These are phyloP conservation scores for Dryas integrifolia DNA, from an alignment of 331 rosid species.

Conservation along the genomic window DNA sequence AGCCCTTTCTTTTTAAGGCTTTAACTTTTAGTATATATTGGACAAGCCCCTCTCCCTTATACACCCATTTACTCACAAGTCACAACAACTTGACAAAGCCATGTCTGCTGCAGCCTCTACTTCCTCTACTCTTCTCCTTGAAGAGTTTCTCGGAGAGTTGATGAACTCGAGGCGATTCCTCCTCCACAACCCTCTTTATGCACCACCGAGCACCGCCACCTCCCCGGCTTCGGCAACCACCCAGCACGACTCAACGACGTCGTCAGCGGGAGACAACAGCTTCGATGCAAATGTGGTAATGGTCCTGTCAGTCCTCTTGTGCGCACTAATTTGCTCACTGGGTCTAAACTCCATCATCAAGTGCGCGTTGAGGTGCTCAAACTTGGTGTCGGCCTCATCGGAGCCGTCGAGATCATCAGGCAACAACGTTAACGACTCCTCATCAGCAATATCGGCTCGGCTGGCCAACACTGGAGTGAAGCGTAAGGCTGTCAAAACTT, in stretches of 20 bases:
- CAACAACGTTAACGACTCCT: not conserved
- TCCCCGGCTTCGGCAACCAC: slow-evolving; percentile 14
- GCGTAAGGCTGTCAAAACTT: slow-evolving; percentile 71
- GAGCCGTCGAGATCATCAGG: slow-evolving; percentile 12
- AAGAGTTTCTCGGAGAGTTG: slow-evolving; percentile 4
- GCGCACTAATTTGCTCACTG: slow-evolving; percentile 77
- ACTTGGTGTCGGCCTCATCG: slow-evolving; percentile 24
- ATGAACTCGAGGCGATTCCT: slow-evolving; percentile 62
- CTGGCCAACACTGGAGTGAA: slow-evolving; percentile 57
- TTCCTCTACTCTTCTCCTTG: slow-evolving; percentile 31
- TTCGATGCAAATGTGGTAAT: slow-evolving; percentile 83
- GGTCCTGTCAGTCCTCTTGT: slow-evolving; percentile 84
- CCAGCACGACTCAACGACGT: slow-evolving; percentile 19
- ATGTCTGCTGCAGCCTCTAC: slow-evolving; percentile 53
- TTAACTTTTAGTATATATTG: slow-evolving; percentile 33
- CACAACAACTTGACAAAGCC: slow-evolving; percentile 10
- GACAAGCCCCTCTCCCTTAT: slow-evolving; percentile 8
- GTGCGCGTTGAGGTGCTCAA: slow-evolving; percentile 72
- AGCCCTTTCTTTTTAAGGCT: not conserved
- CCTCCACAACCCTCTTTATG: slow-evolving; percentile 40
- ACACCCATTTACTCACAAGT: slow-evolving; percentile 3
- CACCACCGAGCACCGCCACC: slow-evolving; percentile 18
- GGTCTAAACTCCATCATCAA: slow-evolving; percentile 71
- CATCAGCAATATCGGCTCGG: not conserved
- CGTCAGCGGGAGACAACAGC: slow-evolving; percentile 38